A percentile compares a stretch with the other conserved stretches of the same genome.
Conservation (phyloP, 805 yeast species). For the Metschnikowia santaceciliae region DNA sequence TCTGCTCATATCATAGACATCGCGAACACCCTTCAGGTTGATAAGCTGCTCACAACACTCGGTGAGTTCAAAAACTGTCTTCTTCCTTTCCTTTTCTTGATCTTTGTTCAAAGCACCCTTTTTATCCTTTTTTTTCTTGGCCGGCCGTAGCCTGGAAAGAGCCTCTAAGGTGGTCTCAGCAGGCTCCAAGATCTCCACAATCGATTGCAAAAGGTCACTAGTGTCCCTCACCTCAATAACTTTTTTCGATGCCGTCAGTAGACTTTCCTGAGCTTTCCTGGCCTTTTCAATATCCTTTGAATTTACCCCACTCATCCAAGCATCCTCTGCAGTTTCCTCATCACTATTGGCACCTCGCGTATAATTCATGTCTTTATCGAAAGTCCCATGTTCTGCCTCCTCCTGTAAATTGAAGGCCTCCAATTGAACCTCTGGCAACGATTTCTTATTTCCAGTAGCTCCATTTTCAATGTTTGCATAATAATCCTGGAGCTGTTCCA, state of each 20-base stretch:
- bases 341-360: slow-evolving; percentile 35
- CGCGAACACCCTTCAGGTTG: slow-evolving; percentile 35
- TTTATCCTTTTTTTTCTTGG: slow-evolving; percentile 15
- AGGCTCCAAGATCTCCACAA: slow-evolving; percentile 49
- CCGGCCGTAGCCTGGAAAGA: slow-evolving; percentile 33
- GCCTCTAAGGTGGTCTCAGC: slow-evolving; percentile 61
- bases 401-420: slow-evolving; percentile 61
- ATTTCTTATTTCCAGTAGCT: not conserved
- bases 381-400: slow-evolving; percentile 56
- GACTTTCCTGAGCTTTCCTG: slow-evolving; percentile 25
- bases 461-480: slow-evolving; percentile 27
- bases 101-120: slow-evolving; percentile 15
- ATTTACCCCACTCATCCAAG: slow-evolving; percentile 14
- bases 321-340: slow-evolving; percentile 26
- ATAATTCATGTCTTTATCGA: slow-evolving; percentile 60
- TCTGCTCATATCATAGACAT: slow-evolving; percentile 49
- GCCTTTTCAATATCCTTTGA: slow-evolving; percentile 28
- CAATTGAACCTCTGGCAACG: slow-evolving; percentile 19
- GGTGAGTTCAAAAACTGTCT: slow-evolving; percentile 38
- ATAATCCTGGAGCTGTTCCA: slow-evolving; percentile 14
- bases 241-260: not conserved
- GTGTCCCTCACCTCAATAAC: slow-evolving; percentile 4
- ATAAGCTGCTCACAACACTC: slow-evolving; percentile 45
- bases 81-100: slow-evolving; percentile 13
- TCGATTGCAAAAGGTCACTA: slow-evolving; percentile 15